Evolutionary conservation across 176 grass and related monocot genomes (phyloP).

Genomic region (Zea mays): Zm-B73-REFERENCE-NAM-5.0 NC_050097.1:25173001-25173500

Average conservation of each 20-base stretch:
- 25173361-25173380: no score
- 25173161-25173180: background rate
- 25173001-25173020: conserved; percentile 17
- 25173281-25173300: background rate
- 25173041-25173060: background rate
- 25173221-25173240: background rate
- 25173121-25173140: conserved; percentile 12
- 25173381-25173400: no score
- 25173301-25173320: background rate
- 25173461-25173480: no score
- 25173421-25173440: no score
- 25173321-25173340: no score
- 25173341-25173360: no score
- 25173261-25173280: background rate
- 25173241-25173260: background rate
- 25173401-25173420: no score
- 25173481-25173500: no score
- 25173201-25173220: background rate
- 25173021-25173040: background rate
- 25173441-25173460: no score
- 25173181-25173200: conserved; percentile 26
- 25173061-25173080: background rate
- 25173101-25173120: background rate
- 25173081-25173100: background rate
- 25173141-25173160: background rate